Evolutionary conservation across 2,329 filamentous ascomycete species (phyloP).

Genomic region (Cercospora berteroae): DNA sequence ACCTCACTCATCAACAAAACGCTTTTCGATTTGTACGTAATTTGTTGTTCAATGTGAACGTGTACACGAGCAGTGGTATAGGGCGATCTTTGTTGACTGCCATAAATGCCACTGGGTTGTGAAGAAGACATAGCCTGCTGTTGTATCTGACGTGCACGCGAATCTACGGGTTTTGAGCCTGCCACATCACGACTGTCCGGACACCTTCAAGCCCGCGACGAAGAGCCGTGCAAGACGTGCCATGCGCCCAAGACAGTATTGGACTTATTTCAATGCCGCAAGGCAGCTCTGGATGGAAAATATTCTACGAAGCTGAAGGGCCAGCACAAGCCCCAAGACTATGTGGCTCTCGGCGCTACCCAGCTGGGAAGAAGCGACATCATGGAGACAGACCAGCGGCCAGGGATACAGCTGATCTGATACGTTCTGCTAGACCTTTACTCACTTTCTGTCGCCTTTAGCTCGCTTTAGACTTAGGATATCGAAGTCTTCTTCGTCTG

Average conservation of each 20-base stretch:
- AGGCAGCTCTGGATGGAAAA: background rate
- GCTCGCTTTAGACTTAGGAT: constrained; percentile 26
- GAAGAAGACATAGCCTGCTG: background rate
- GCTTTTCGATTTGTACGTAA: background rate
- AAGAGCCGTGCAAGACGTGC: background rate
- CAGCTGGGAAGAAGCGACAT: background rate
- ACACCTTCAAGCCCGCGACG: background rate
- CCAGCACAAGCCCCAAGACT: background rate
- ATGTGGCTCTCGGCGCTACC: background rate
- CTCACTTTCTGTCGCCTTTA: constrained; percentile 18
- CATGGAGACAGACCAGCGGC: background rate
- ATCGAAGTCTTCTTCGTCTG: constrained; percentile 23
- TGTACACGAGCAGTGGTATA: background rate
- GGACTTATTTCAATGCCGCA: background rate
- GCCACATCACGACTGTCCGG: background rate
- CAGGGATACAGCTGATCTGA: background rate
- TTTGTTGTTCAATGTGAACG: background rate
- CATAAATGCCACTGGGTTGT: background rate
- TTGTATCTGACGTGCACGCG: background rate
- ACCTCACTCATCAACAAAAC: background rate
- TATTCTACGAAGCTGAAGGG: background rate
- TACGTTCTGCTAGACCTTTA: background rate
- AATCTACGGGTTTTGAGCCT: background rate
- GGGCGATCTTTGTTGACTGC: background rate
- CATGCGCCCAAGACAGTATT: background rate